These are phyloP conservation scores for Blastomyces parvus DNA, from an alignment of 2,329 filamentous ascomycete genomes.

Conservation along the genomic window DNA sequence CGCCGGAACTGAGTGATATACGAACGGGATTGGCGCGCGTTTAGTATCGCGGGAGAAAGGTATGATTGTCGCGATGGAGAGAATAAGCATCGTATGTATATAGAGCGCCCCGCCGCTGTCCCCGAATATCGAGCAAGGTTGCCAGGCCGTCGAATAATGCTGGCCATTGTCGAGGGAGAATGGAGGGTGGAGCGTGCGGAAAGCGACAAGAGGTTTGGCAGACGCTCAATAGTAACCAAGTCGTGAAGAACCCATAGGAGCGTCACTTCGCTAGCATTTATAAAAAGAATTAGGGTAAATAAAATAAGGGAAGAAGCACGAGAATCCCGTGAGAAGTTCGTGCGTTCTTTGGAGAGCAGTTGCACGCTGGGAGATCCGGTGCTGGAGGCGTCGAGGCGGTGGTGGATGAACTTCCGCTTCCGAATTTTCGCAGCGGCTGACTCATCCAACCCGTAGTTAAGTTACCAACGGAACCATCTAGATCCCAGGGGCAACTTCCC, in stretches of 20 bases:
- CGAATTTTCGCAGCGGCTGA: slow-evolving; percentile 10
- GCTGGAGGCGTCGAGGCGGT: neutral
- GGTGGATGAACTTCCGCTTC: slow-evolving; percentile 7
- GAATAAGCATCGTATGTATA: slow-evolving; percentile 34
- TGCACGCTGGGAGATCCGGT: neutral
- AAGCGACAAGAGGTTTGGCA: slow-evolving; percentile 18
- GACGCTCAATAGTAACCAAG: slow-evolving; percentile 17
- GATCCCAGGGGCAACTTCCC: neutral
- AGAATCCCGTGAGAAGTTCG: neutral
- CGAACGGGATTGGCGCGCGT: slow-evolving; percentile 27
- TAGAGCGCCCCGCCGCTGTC: slow-evolving; percentile 45
- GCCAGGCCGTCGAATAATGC: slow-evolving; percentile 56
- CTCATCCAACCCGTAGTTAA: slow-evolving; percentile 4
- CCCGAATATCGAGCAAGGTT: slow-evolving; percentile 55
- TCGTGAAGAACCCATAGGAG: slow-evolving; percentile 24
- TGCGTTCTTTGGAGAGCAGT: neutral
- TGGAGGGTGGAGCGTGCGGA: slow-evolving; percentile 17
- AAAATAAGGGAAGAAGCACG: neutral
- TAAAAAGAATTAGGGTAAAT: neutral
- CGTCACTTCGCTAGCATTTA: neutral
- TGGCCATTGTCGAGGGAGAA: slow-evolving; percentile 49
- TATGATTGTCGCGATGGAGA: slow-evolving; percentile 30
- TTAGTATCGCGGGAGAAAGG: slow-evolving; percentile 30
- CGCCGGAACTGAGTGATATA: slow-evolving; percentile 32
- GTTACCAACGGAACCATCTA: slow-evolving; percentile 9